A percentile compares a stretch with the other conserved stretches of the same genome.
Conservation (phyloP, 2,329 filamentous ascomycete species). For the Cytospora piceicola region DNA sequence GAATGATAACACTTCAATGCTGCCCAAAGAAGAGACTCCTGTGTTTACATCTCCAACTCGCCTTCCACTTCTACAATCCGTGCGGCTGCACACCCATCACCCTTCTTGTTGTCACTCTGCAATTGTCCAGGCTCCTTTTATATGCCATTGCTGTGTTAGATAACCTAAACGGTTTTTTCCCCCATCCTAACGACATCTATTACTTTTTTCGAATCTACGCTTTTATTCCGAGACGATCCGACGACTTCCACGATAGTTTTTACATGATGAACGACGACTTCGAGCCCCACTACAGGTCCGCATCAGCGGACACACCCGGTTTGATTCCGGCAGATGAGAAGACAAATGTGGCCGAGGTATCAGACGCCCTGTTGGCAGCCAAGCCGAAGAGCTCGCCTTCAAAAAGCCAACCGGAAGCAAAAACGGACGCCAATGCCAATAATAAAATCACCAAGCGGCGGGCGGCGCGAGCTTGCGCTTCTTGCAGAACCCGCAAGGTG, state of each 20-base stretch:
- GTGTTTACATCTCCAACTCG: conserved; percentile 7
- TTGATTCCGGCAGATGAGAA: conserved; percentile 5
- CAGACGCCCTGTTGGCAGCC: background rate
- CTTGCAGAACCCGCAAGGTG: conserved; percentile 86
- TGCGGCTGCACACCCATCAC: background rate
- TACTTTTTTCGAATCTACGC: conserved; percentile 5
- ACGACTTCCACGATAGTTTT: background rate
- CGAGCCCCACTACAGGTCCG: conserved; percentile 12
- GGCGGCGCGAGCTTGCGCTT: conserved; percentile 89
- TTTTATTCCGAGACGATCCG: background rate
- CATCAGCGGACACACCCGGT: conserved; percentile 11
- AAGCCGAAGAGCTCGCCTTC: conserved; percentile 5
- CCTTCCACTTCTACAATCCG: conserved; percentile 2
- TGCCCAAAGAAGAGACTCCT: conserved; percentile 14
- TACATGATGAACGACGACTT: conserved; percentile 11
- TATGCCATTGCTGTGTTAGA: conserved; percentile 1
- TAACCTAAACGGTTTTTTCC: background rate
- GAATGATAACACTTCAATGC: conserved; percentile 19
- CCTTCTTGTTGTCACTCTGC: background rate
- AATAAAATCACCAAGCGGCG: conserved; percentile 71
- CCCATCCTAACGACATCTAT: background rate
- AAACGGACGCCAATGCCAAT: conserved; percentile 40
- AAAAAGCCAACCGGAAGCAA: conserved; percentile 41
- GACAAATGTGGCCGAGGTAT: conserved; percentile 1
- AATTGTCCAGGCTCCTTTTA: background rate